A percentile compares a stretch with the other conserved stretches of the same genome.
These are phyloP conservation scores for Teunomyces lycoperdinae DNA, from an alignment of 805 yeast genomes.

Conservation along the genomic window DNA sequence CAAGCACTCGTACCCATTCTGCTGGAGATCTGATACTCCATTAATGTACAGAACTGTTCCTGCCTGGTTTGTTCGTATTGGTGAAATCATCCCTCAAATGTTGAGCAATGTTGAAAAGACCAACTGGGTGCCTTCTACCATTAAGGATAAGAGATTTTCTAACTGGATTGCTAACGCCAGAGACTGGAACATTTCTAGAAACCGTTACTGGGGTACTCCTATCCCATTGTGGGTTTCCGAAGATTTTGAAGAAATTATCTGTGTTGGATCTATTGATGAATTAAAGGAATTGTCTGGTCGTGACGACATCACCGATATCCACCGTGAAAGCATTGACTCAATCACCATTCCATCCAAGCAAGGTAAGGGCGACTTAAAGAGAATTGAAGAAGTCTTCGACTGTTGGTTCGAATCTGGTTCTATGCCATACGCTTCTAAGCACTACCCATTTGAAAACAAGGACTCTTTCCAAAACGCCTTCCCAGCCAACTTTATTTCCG, in stretches of 20 bases:
- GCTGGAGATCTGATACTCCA: constrained; percentile 99
- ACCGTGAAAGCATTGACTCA: constrained; percentile 88
- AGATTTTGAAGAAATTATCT: constrained; percentile 87
- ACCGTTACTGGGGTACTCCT: constrained; percentile 99
- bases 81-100: constrained; percentile 85
- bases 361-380: constrained; percentile 83
- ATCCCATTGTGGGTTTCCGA: constrained; percentile 97
- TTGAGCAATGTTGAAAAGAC: constrained; percentile 80
- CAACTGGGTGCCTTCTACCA: constrained; percentile 89
- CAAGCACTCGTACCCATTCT: constrained; percentile 96
- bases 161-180: constrained; percentile 99
- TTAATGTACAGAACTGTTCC: constrained; percentile 95
- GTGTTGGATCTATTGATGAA: constrained; percentile 89
- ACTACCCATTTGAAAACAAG: constrained; percentile 89
- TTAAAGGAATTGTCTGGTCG: constrained; percentile 82
- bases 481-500: constrained; percentile 98
- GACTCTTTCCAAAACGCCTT: constrained; percentile 68
- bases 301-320: constrained; percentile 79
- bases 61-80: constrained; percentile 95
- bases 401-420: constrained; percentile 99
- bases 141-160: constrained; percentile 92
- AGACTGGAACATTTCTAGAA: constrained; percentile 98
- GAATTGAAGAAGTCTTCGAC: constrained; percentile 97
- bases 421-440: constrained; percentile 97
- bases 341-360: constrained; percentile 88